Conservation (phyloP, 1,139 yeast genomes). For the Nakaseomyces bracarensis region DNA sequence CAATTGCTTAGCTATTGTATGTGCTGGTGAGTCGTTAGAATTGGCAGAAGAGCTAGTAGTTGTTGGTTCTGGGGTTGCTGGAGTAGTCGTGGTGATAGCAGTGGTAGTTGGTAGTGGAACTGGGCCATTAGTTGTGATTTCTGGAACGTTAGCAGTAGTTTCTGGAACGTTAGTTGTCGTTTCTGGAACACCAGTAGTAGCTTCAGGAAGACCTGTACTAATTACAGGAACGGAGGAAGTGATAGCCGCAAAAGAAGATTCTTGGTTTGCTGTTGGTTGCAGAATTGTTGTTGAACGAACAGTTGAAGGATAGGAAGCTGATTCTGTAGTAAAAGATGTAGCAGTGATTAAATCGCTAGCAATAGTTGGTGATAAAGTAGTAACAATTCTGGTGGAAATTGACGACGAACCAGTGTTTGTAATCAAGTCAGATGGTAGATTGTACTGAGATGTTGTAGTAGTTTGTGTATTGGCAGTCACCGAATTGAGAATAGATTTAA, state of each 20-base stretch:
- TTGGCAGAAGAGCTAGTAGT: constrained; percentile 14
- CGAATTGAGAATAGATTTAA: constrained; percentile 28
- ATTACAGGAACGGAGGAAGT: not conserved
- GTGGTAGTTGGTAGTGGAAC: constrained; percentile 3
- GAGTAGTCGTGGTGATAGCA: constrained; percentile 8
- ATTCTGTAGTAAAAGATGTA: too few relatives aligned
- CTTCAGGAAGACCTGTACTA: not conserved
- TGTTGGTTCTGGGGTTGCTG: constrained; percentile 6
- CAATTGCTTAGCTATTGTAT: constrained; percentile 35
- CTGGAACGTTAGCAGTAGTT: too few relatives aligned
- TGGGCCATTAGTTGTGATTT: too few relatives aligned
- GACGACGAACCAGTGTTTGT: constrained; percentile 6
- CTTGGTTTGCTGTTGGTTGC: too few relatives aligned
- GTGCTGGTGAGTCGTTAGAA: constrained; percentile 29
- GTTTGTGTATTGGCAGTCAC: constrained; percentile 18
- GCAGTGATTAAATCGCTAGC: too few relatives aligned
- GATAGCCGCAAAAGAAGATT: too few relatives aligned
- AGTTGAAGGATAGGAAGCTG: too few relatives aligned
- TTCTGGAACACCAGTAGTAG: not conserved
- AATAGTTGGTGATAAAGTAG: constrained; percentile 11
- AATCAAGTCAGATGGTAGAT: constrained; percentile 18
- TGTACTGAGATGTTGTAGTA: constrained; percentile 23
- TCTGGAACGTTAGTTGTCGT: too few relatives aligned
- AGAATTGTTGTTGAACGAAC: not conserved
- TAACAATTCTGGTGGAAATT: constrained; percentile 8